phyloP scores from a whole-genome alignment of 2,329 filamentous ascomycete genomes.

The Cryphonectria naterciae region DNA sequence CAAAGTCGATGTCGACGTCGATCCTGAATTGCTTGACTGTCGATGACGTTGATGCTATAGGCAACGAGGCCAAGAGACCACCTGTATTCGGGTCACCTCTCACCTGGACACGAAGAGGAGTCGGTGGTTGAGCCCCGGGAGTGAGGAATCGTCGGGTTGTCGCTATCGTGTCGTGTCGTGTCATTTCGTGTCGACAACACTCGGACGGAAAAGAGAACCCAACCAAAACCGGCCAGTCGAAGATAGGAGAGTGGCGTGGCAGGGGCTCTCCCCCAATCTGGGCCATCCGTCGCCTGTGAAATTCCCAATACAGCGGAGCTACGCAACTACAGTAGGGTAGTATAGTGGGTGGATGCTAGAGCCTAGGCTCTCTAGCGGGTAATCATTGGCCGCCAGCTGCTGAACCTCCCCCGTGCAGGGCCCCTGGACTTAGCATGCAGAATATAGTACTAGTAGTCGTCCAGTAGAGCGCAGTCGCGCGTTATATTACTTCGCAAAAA shows the following conservation, averaged over 20 bases:
- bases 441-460: no score
- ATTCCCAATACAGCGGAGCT: not conserved
- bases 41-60: not conserved
- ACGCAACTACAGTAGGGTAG: not conserved
- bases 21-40: not conserved
- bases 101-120: not conserved
- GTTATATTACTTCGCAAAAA: not conserved
- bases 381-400: not conserved
- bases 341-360: slow-evolving; percentile 4
- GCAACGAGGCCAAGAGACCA: not conserved
- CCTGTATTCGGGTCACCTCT: not conserved
- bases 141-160: not conserved
- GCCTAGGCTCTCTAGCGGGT: not conserved
- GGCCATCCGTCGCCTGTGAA: not conserved
- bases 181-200: not conserved
- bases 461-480: not conserved
- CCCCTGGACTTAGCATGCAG: not conserved
- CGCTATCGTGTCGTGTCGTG: not conserved
- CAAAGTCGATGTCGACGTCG: not conserved
- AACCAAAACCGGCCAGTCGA: not conserved
- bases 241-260: slow-evolving; percentile 7
- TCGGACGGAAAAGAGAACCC: not conserved
- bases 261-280: not conserved
- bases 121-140: not conserved
- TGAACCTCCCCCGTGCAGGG: not conserved